Base-by-base conservation (phyloP, 2,329 filamentous ascomycete species). In the Colletotrichum musae region DNA sequence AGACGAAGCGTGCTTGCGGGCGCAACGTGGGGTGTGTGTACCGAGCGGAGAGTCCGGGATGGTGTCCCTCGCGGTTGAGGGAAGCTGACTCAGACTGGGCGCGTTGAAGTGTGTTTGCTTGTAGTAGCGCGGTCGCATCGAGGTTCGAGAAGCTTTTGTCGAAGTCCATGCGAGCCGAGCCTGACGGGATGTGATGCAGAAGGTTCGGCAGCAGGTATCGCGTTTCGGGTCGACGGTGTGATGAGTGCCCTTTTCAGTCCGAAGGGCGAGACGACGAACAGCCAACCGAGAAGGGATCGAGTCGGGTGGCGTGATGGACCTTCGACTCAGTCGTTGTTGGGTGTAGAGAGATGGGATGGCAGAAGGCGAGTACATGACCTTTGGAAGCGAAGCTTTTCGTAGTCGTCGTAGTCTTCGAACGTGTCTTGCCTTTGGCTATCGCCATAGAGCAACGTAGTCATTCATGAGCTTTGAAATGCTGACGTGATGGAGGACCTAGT, bases 31-130 rank as follows among this genome's bases (percentile, higher is more conserved):
- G 13, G 50, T 43, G 53, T 36, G 54, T 13, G 59, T 50, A 41
- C 7, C 13, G 28, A 24, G 54, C 24, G 54, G 61, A 54, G 60
- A 58, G 28, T 58, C 54, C 18, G 51, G 39, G 58, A 58, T 58
- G 21, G 32, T 57, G 43, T 9, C 51, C 9, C 16, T 52, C 32
- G 36, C n/a, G 52, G 18, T 63, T 67, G 57, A 47, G 52, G 64
- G 62, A 18, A 57, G 56, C 60, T 69, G 66, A 66, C 56, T 66
- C 61, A 32, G 62, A 50, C 7, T 10, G 26, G 24, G 21, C 18
- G 13, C 9, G 47, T 6, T 28, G 28, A 26, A 16, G 50, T 5
- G 5, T 16, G 32, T 9, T 13, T n/a, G 32, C 32, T 52, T 53
- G 53, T 53, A 3, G 18, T 54, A 26, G 28, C 45, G 28, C n/a